Percentiles rank a stretch among this genome's conserved stretches.
These are phyloP conservation scores for Penicillium alfredii DNA, from an alignment of 495 filamentous ascomycete species.

Conservation along the genomic window DNA sequence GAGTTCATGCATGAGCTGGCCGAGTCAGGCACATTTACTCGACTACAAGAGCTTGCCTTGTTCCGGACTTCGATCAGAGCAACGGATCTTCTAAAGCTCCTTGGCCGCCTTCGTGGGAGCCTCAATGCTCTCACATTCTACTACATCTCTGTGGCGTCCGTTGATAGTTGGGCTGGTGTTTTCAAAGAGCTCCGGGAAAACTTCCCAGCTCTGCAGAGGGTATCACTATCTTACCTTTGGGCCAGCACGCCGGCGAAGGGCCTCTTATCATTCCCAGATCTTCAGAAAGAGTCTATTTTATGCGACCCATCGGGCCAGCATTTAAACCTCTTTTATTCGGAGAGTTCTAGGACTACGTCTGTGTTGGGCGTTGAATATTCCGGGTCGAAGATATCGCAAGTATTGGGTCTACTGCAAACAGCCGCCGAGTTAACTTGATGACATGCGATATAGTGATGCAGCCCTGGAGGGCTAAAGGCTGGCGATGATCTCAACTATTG, in stretches of 20 bases:
- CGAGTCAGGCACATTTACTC: constrained; percentile 13
- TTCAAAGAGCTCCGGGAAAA: constrained; percentile 10
- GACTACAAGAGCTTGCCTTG: constrained; percentile 19
- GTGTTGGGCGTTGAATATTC: constrained; percentile 24
- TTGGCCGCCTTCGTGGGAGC: constrained; percentile 8
- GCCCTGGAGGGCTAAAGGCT: too few relatives aligned
- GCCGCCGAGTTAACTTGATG: not conserved
- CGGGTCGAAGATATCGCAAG: constrained; percentile 15
- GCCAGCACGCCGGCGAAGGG: constrained; percentile 12
- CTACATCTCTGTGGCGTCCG: constrained; percentile 14
- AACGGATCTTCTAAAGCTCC: constrained; percentile 15
- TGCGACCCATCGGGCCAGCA: constrained; percentile 7
- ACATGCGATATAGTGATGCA: too few relatives aligned
- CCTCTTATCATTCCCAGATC: constrained; percentile 17
- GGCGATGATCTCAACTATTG: too few relatives aligned
- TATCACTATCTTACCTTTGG: constrained; percentile 25
- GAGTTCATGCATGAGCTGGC: constrained; percentile 28
- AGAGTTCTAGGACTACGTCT: constrained; percentile 10
- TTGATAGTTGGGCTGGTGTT: constrained; percentile 14
- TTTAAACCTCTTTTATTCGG: constrained; percentile 19
- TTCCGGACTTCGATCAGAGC: constrained; percentile 16
- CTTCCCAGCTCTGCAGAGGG: constrained; percentile 8
- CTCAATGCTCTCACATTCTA: constrained; percentile 16
- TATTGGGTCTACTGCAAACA: constrained; percentile 15
- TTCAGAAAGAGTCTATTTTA: constrained; percentile 10